phyloP scores from a whole-genome alignment of 1,284 basidiomycete species.

The Ceratorhiza oryzae-sativae region DNA sequence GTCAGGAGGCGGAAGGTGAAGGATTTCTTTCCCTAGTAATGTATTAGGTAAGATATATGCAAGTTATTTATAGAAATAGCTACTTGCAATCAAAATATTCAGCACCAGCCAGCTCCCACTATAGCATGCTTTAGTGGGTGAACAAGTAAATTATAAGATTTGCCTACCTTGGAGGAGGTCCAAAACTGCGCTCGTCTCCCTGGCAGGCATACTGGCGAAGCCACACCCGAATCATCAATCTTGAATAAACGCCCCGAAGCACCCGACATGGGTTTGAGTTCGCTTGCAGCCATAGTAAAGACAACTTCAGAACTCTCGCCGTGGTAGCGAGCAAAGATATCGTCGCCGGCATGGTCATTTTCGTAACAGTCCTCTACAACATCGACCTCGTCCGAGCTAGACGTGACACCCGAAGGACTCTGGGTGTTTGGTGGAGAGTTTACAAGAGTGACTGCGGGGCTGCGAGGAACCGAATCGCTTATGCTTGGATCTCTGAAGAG shows the following conservation, averaged over 20 bases:
- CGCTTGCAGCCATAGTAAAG: constrained; percentile 20
- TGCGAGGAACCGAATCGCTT: constrained; percentile 13
- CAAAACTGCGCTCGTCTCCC: constrained; percentile 27
- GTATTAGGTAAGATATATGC: not conserved
- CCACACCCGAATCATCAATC: constrained; percentile 11
- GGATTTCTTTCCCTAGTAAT: constrained; percentile 15
- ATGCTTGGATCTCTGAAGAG: constrained; percentile 3
- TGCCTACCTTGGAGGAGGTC: constrained; percentile 14
- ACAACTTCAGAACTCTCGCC: constrained; percentile 29
- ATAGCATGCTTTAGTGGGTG: not conserved
- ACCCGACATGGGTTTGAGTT: constrained; percentile 9
- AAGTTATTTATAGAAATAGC: not conserved
- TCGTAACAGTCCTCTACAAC: not conserved
- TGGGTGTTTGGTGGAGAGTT: constrained; percentile 17
- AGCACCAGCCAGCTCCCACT: constrained; percentile 25
- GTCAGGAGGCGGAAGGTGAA: constrained; percentile 62
- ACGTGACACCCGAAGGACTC: constrained; percentile 6
- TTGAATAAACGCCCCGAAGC: constrained; percentile 18
- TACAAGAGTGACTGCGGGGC: constrained; percentile 17
- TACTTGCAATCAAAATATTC: constrained; percentile 36
- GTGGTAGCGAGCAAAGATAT: constrained; percentile 35
- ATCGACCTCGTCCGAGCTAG: not conserved
- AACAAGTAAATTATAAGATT: not conserved
- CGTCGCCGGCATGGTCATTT: not conserved
- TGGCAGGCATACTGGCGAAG: not conserved